phyloP scores from a whole-genome alignment of 306 rosid genomes.

The Betula pendula region DNA sequence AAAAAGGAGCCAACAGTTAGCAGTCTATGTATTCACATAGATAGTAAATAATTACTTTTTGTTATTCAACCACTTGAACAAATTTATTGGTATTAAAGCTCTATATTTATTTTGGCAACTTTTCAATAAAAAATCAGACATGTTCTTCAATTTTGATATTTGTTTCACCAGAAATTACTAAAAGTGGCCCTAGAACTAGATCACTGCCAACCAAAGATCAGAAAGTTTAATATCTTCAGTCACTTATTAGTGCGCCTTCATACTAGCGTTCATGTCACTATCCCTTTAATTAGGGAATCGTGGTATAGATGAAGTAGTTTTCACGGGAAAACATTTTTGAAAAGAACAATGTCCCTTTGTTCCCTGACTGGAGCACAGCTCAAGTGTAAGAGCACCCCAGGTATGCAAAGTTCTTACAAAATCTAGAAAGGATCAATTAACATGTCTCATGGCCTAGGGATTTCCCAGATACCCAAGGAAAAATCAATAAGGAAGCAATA shows the following conservation, averaged over 20 bases:
- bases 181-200: conserved; percentile 1
- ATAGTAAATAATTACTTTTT: neutral
- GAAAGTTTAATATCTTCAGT: neutral
- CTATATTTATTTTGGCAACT: neutral
- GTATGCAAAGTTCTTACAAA: conserved; percentile 4
- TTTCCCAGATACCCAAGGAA: neutral
- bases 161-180: conserved; percentile 6
- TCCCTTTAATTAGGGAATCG: neutral
- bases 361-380: neutral
- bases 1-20: conserved; percentile 24
- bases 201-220: conserved; percentile 8
- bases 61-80: conserved; percentile 10
- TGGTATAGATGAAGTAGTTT: neutral
- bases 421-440: neutral
- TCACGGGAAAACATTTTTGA: conserved; percentile 4
- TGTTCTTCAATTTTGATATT: conserved; percentile 2
- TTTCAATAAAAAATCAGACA: conserved; percentile 4
- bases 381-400: conserved; percentile 5
- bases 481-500: conserved; percentile 1
- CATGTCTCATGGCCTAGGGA: conserved; percentile 1
- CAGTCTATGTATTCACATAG: conserved; percentile 13
- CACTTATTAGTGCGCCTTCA: conserved; percentile 7
- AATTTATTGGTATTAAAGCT: conserved; percentile 1
- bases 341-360: neutral
- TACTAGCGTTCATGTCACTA: conserved; percentile 5